Conservation (phyloP, 1,284 basidiomycete species). For the Marasmius fiardii region DNA sequence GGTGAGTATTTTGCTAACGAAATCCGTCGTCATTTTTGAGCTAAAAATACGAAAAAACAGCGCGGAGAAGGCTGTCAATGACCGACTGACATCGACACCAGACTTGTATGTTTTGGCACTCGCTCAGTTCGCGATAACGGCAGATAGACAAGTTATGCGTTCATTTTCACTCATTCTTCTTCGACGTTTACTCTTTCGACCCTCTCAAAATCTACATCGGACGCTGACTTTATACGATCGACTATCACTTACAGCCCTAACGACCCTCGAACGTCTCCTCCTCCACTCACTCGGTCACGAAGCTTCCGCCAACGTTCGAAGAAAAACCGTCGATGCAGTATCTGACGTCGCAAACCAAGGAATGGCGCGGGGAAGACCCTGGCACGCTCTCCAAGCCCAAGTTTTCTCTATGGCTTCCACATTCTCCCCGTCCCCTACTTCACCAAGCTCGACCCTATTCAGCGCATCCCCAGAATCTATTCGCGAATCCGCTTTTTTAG, state of each 20-base stretch:
- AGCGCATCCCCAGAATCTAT: constrained; percentile 27
- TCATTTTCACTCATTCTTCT: constrained; percentile 78
- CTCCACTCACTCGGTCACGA: constrained; percentile 67
- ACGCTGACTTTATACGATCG: constrained; percentile 65
- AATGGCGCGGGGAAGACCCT: constrained; percentile 69
- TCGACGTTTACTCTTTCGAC: constrained; percentile 68
- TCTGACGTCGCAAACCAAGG: constrained; percentile 70
- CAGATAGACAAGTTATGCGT: constrained; percentile 72
- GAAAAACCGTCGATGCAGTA: constrained; percentile 69
- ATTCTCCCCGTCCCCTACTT: constrained; percentile 17
- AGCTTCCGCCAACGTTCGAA: constrained; percentile 49
- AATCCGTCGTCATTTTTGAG: too few species aligned
- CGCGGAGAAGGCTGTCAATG: constrained; percentile 76
- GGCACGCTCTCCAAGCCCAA: constrained; percentile 73
- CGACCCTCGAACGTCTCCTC: constrained; percentile 66
- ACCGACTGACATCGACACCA: constrained; percentile 68
- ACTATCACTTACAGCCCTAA: constrained; percentile 59
- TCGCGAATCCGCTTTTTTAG: constrained; percentile 57
- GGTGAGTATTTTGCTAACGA: too few species aligned
- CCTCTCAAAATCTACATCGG: constrained; percentile 16
- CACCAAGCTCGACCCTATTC: constrained; percentile 28
- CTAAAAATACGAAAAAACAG: too few species aligned
- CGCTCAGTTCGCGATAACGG: constrained; percentile 68
- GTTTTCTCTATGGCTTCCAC: constrained; percentile 59
- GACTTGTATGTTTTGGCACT: constrained; percentile 74